Conservation (phyloP, 495 filamentous ascomycete species). For the Lentithecium fluviatile region DNA sequence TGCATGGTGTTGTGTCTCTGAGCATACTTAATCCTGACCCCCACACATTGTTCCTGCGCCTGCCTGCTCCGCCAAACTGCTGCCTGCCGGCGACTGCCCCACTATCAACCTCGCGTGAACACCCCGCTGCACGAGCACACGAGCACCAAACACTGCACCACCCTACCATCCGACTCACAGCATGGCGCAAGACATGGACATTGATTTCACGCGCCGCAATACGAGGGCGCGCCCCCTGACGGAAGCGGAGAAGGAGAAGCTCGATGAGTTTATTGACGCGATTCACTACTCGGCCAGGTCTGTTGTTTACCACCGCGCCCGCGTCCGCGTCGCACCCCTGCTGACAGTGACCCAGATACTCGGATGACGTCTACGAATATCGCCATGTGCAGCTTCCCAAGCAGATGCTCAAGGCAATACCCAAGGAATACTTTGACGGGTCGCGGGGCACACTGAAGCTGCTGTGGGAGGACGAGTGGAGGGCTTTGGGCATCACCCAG, state of each 20-base stretch:
- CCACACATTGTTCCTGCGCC: too few species aligned
- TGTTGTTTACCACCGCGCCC: constrained; percentile 28
- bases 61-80: too few species aligned
- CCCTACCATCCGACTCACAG: background rate
- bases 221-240: constrained; percentile 74
- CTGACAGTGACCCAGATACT: constrained; percentile 59
- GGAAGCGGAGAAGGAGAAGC: constrained; percentile 73
- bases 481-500: constrained; percentile 93
- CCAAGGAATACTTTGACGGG: constrained; percentile 90
- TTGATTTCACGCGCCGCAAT: constrained; percentile 80
- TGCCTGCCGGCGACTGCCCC: too few species aligned
- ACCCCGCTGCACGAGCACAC: constrained; percentile 25
- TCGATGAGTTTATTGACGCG: constrained; percentile 86
- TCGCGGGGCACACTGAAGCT: constrained; percentile 90
- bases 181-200: constrained; percentile 50
- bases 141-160: constrained; percentile 5
- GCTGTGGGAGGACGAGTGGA: constrained; percentile 98
- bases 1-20: too few species aligned
- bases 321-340: background rate
- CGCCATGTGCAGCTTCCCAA: constrained; percentile 97
- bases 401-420: constrained; percentile 95
- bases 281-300: constrained; percentile 97
- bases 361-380: constrained; percentile 86
- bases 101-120: too few species aligned
- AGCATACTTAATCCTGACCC: too few species aligned